Evolutionary conservation across 2,329 filamentous ascomycete species (phyloP).

Genomic region (Ophioceras dolichostomum): DNA sequence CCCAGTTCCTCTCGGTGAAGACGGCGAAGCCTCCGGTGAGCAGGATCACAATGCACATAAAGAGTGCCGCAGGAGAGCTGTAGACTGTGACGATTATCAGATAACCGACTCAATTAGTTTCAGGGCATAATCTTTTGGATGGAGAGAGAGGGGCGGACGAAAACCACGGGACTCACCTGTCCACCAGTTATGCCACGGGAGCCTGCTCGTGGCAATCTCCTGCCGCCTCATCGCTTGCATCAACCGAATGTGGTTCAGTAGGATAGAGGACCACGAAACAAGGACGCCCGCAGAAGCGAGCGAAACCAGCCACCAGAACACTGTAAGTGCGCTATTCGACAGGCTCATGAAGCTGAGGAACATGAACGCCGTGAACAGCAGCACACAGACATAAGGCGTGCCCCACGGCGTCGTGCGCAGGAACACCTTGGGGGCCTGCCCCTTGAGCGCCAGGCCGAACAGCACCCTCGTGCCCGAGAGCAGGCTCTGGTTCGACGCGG

Average conservation of each 20-base stretch:
- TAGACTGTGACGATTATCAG: slow-evolving; percentile 39
- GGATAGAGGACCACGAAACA: slow-evolving; percentile 48
- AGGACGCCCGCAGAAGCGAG: slow-evolving; percentile 37
- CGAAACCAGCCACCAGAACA: slow-evolving; percentile 50
- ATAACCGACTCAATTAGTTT: no score
- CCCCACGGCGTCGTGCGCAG: slow-evolving; percentile 36
- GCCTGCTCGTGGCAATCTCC: slow-evolving; percentile 29
- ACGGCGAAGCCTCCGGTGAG: slow-evolving; percentile 58
- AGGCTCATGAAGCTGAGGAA: slow-evolving; percentile 46
- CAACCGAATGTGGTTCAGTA: slow-evolving; percentile 48
- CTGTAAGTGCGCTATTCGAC: slow-evolving; percentile 43
- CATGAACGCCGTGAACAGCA: slow-evolving; percentile 40
- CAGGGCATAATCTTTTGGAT: no score
- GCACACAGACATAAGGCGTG: slow-evolving; percentile 44
- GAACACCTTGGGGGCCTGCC: slow-evolving; percentile 45
- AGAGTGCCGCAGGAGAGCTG: slow-evolving; percentile 41
- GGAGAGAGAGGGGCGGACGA: slow-evolving; percentile 1
- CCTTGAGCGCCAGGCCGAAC: slow-evolving; percentile 46
- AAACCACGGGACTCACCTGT: slow-evolving; percentile 45
- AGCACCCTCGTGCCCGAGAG: slow-evolving; percentile 45
- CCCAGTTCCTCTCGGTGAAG: slow-evolving; percentile 44
- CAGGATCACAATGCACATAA: slow-evolving; percentile 51
- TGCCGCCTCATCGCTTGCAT: slow-evolving; percentile 41
- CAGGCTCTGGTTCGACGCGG: slow-evolving; percentile 55
- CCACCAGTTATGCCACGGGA: slow-evolving; percentile 54